phyloP scores from a whole-genome alignment of 306 rosid genomes.

The Carpinus viminea region DNA sequence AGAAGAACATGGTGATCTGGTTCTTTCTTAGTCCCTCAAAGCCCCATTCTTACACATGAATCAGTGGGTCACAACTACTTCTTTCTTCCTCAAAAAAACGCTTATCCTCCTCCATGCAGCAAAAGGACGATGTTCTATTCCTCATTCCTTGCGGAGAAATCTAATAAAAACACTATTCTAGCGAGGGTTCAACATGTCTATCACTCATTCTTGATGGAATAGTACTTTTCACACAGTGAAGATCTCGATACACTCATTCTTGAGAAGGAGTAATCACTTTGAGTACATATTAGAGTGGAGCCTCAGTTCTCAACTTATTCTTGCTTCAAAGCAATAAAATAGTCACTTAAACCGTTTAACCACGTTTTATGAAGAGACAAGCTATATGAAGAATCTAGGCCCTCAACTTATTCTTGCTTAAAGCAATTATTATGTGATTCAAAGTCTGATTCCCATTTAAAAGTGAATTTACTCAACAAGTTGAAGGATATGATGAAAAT shows the following conservation, averaged over 20 bases:
- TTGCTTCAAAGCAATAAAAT: background rate
- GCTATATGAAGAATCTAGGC: background rate
- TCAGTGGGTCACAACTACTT: background rate
- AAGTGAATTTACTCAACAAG: background rate
- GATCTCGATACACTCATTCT: too few species aligned
- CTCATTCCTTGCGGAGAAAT: background rate
- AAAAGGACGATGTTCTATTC: conserved; percentile 3
- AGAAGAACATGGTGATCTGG: background rate
- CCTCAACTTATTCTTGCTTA: background rate
- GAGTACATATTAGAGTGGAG: background rate
- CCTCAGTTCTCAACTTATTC: background rate
- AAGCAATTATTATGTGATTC: too few species aligned
- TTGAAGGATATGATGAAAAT: too few species aligned
- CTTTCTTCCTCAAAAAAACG: background rate
- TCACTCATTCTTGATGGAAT: conserved; percentile 91
- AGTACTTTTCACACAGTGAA: conserved; percentile 74
- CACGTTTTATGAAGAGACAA: background rate
- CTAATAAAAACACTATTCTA: background rate
- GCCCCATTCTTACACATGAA: conserved; percentile 1
- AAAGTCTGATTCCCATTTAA: background rate
- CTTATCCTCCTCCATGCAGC: background rate
- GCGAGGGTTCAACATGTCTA: background rate
- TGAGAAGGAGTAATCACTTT: background rate
- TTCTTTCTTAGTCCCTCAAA: background rate
- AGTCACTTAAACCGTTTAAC: background rate